Evolutionary conservation across 805 yeast genomes (phyloP).

Genomic region (Candida tallmaniae): DNA sequence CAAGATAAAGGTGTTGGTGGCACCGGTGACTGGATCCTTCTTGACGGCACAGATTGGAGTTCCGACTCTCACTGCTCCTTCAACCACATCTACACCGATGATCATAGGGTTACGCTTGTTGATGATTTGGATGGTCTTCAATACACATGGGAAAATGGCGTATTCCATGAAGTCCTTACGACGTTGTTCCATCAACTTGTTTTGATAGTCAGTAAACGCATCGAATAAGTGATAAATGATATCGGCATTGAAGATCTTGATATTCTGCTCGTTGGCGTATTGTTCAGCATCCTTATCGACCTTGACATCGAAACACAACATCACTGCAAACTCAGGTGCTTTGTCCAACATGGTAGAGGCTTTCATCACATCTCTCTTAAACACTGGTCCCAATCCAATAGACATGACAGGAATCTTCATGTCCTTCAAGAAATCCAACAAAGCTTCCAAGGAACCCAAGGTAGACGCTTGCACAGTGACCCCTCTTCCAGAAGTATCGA

Average conservation of each 20-base stretch:
- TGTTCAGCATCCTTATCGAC: constrained; percentile 98
- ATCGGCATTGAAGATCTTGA: constrained; percentile 92
- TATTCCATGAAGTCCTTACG: constrained; percentile 82
- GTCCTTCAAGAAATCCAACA: constrained; percentile 92
- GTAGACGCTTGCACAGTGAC: constrained; percentile 98
- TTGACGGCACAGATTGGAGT: constrained; percentile 96
- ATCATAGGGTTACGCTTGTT: constrained; percentile 99
- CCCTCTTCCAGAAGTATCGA: constrained; percentile 93
- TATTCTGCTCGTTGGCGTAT: constrained; percentile 89
- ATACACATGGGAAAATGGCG: constrained; percentile 93
- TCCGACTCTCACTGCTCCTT: constrained; percentile 85
- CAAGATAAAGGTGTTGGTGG: constrained; percentile 61
- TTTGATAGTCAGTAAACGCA: constrained; percentile 88
- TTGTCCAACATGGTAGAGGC: constrained; percentile 95
- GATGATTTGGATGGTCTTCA: constrained; percentile 91
- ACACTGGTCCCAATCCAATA: constrained; percentile 96
- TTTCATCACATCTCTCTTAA: constrained; percentile 96
- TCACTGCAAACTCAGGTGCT: constrained; percentile 93
- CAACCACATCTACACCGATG: constrained; percentile 95
- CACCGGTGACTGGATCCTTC: constrained; percentile 78
- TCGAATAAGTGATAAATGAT: constrained; percentile 96
- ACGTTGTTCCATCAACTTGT: constrained; percentile 80
- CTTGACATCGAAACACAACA: constrained; percentile 97
- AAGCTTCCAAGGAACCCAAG: constrained; percentile 95
- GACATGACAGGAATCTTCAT: constrained; percentile 99